Base-by-base conservation (phyloP, 164 flowering plant species). In the Chloranthus sessilifolius region DNA sequence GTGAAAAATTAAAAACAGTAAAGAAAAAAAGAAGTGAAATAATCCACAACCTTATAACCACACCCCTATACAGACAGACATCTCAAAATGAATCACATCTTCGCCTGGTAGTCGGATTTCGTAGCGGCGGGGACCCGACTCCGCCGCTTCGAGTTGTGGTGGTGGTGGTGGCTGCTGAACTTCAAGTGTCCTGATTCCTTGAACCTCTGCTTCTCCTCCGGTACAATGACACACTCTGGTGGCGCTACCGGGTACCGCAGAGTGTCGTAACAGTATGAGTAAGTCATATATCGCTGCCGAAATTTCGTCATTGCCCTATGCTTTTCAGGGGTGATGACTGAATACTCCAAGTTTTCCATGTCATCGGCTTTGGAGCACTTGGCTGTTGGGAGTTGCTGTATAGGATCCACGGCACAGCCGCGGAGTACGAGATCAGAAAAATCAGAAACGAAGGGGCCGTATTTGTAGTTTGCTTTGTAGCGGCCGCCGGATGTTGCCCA, bases 401-500 rank as follows among this genome's bases (percentile, higher is more conserved):
- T 65, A 7, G 91, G 94, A 31, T 83, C 81, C 0, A 63, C 63
- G 0, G 71, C 29, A 49, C 98, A 88, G 38, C 98, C 98, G 5
- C 80, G 70, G 9, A 85, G 73, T 25, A 71, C 78, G 0, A 91
- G 56, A 61, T 79, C 83, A 5, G 56, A 63, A 62, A 75, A 83
- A 23, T 80, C 85, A n/a, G 95, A 56, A 0, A 74, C 71, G 35
- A 91, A 91, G 6, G 98, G 98, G 0, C 83, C 71, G 42, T 74
- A 83, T 21, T 69, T 76, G 65, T 91, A 91, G 53, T 84, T 52
- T 20, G 78, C 90, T 40, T 79, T 83, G 63, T 73, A 72, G 28
- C 70, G 74, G 46, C 98, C 98, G 0, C 98, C 98, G 3, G 66
- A 41, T 0, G 98, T 88, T 7, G 98, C 98, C 98, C 98, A 91